A percentile compares a stretch with the other conserved stretches of the same genome.
These are phyloP conservation scores for Coelastrella sp. DNA, from an alignment of 139 green algal genomes.

Conservation along the genomic window DNA sequence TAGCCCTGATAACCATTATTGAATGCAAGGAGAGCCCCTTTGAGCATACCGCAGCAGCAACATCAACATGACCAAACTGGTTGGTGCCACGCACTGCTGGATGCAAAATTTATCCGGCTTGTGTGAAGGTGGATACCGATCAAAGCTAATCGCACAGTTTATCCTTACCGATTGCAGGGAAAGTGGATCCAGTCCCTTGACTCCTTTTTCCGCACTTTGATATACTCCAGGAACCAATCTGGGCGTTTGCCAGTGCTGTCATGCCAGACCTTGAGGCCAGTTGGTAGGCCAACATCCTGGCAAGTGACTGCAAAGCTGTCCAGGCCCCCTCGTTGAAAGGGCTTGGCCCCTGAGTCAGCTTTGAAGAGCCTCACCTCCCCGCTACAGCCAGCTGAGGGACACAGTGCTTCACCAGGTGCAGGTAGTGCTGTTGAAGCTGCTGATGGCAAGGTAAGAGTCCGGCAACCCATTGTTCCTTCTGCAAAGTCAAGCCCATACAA, in stretches of 20 bases:
- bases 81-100: too few relatives aligned
- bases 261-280: slow-evolving; percentile 73
- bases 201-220: slow-evolving; percentile 70
- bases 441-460: background rate
- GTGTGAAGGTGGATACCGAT: too few relatives aligned
- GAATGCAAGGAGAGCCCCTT: too few relatives aligned
- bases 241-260: slow-evolving; percentile 73
- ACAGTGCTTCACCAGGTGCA: too few relatives aligned
- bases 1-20: too few relatives aligned
- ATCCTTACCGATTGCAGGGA: slow-evolving; percentile 50
- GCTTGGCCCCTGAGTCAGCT: slow-evolving; percentile 42
- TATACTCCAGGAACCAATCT: slow-evolving; percentile 76
- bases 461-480: slow-evolving; percentile 43
- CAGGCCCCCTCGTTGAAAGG: slow-evolving; percentile 47
- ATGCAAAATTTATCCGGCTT: too few relatives aligned
- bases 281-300: slow-evolving; percentile 60
- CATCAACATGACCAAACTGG: too few relatives aligned
- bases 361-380: slow-evolving; percentile 62
- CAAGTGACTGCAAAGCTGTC: slow-evolving; percentile 67
- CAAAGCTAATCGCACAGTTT: too few relatives aligned
- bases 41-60: too few relatives aligned
- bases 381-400: too few relatives aligned
- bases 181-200: slow-evolving; percentile 33
- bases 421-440: background rate
- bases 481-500: slow-evolving; percentile 62